Percentiles rank a stretch among this genome's conserved stretches.
Evolutionary conservation across 768 basidiomycete genomes (phyloP).

Genomic region (Trametes punicea): DNA sequence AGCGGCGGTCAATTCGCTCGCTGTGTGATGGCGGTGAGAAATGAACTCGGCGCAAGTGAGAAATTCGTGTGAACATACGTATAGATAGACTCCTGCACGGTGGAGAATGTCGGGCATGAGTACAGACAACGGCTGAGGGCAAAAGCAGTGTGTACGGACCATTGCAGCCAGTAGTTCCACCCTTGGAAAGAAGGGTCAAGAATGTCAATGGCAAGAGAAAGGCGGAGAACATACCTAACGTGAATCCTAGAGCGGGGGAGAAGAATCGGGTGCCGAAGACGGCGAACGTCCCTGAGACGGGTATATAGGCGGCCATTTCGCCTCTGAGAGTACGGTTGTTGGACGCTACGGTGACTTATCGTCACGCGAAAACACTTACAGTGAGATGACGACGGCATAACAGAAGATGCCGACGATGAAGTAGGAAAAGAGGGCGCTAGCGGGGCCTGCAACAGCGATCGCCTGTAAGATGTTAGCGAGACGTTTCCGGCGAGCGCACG

Average conservation of each 20-base stretch:
- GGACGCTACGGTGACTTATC: constrained; percentile 8
- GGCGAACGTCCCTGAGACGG: constrained; percentile 60
- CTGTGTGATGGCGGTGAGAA: constrained; percentile 25
- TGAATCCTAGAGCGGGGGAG: constrained; percentile 58
- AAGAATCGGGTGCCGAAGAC: constrained; percentile 57
- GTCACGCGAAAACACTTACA: constrained; percentile 31
- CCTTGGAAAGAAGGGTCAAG: constrained; percentile 27
- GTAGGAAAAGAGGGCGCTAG: constrained; percentile 60
- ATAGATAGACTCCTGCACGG: constrained; percentile 36
- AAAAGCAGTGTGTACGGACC: constrained; percentile 24
- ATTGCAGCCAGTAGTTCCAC: constrained; percentile 60
- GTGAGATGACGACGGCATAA: constrained; percentile 57
- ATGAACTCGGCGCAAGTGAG: constrained; percentile 16
- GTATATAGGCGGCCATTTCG: constrained; percentile 65
- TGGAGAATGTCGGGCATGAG: neutral
- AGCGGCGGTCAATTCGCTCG: constrained; percentile 58
- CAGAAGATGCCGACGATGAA: constrained; percentile 56
- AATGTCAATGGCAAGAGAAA: neutral
- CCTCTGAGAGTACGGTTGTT: constrained; percentile 35
- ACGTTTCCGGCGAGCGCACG: neutral
- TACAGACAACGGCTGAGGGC: constrained; percentile 4
- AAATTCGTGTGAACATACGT: constrained; percentile 28
- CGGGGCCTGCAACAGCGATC: constrained; percentile 56
- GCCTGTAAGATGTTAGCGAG: constrained; percentile 31
- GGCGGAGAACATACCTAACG: constrained; percentile 38